These are phyloP conservation scores for Colletotrichum navitas DNA, from an alignment of 2,329 filamentous ascomycete species.

Conservation along the genomic window DNA sequence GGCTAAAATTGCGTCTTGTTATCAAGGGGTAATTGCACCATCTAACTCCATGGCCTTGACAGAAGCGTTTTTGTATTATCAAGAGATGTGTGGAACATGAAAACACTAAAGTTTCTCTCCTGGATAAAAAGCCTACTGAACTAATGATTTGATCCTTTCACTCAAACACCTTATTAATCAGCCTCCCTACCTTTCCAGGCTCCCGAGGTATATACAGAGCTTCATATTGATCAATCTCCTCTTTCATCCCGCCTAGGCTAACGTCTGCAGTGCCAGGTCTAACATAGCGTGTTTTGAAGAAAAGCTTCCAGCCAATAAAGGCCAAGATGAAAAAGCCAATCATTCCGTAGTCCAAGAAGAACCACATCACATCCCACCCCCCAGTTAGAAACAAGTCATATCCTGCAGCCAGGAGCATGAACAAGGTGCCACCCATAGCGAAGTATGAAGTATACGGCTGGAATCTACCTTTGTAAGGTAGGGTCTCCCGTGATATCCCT, in stretches of 20 bases:
- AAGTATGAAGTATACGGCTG: slow-evolving; percentile 69
- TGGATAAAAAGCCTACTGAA: too few species aligned
- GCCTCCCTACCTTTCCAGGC: not conserved
- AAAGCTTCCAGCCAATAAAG: slow-evolving; percentile 72
- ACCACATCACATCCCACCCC: slow-evolving; percentile 60
- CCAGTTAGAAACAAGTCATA: slow-evolving; percentile 60
- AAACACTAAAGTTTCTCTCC: not conserved
- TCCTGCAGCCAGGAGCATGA: slow-evolving; percentile 65
- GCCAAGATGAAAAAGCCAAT: slow-evolving; percentile 65
- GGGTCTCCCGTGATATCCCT: slow-evolving; percentile 56
- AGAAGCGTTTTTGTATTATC: too few species aligned
- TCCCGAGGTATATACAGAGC: not conserved
- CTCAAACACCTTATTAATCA: not conserved
- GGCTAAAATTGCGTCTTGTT: not conserved
- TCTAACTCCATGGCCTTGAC: not conserved
- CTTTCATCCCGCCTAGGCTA: not conserved
- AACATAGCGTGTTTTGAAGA: slow-evolving; percentile 69
- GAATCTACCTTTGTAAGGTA: slow-evolving; percentile 70
- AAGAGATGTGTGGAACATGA: not conserved
- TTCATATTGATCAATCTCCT: slow-evolving; percentile 1
- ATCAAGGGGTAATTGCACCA: not conserved
- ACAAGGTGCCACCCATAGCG: slow-evolving; percentile 55
- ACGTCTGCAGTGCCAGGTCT: slow-evolving; percentile 68
- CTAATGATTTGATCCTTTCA: not conserved
- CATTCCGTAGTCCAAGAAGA: slow-evolving; percentile 69